Conservation (phyloP, 345 rosid genomes). For the Laguncularia racemosa region DNA sequence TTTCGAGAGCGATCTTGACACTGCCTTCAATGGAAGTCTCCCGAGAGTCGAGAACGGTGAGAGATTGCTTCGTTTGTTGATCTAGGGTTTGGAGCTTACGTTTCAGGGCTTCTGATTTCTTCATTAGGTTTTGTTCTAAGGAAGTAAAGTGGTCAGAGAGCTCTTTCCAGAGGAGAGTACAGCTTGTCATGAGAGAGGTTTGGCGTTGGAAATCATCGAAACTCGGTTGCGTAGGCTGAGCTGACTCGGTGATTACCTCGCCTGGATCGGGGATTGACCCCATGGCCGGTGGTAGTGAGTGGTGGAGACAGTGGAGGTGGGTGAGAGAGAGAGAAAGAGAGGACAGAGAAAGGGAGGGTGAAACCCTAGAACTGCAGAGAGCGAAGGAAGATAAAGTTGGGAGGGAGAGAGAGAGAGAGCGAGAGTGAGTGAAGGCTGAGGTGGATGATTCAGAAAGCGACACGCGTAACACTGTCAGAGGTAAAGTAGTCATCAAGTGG, state of each 20-base stretch:
- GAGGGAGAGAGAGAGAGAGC: conserved; percentile 17
- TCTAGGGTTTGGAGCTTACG: conserved; percentile 68
- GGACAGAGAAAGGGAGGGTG: conserved; percentile 10
- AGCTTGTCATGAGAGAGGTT: conserved; percentile 92
- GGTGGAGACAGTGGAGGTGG: conserved; percentile 2
- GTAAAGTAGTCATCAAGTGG: background rate
- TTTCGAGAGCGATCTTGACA: conserved; percentile 62
- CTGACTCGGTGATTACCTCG: conserved; percentile 51
- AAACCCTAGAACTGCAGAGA: conserved; percentile 31
- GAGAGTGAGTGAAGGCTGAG: conserved; percentile 13
- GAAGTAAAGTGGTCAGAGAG: conserved; percentile 95
- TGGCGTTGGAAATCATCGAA: conserved; percentile 97
- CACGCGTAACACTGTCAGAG: conserved; percentile 38
- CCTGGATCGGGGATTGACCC: conserved; percentile 98
- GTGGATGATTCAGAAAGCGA: conserved; percentile 30
- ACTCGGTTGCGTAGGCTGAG: conserved; percentile 47
- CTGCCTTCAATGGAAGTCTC: conserved; percentile 86
- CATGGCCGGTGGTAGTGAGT: conserved; percentile 36
- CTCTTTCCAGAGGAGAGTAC: conserved; percentile 96
- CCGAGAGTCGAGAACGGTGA: conserved; percentile 64
- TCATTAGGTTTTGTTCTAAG: conserved; percentile 64
- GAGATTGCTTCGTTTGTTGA: conserved; percentile 60
- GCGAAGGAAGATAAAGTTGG: conserved; percentile 12
- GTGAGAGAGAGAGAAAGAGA: background rate
- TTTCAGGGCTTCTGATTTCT: conserved; percentile 77